Conservation (phyloP, 2,329 filamentous ascomycete genomes). For the Colletotrichum tamarilloi region DNA sequence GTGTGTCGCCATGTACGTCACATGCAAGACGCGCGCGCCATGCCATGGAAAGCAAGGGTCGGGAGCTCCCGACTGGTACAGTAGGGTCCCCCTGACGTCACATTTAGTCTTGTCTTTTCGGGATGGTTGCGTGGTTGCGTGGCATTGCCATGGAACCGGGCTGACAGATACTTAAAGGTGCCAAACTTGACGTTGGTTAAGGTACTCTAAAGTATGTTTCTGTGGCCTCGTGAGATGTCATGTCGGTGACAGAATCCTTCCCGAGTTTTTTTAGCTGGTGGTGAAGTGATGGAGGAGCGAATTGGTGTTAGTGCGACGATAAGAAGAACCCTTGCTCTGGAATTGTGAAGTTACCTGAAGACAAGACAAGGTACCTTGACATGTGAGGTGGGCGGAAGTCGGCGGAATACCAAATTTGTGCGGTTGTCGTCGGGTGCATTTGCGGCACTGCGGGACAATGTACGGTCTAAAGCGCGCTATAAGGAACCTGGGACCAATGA, state of each 20-base stretch:
- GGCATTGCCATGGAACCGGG: neutral
- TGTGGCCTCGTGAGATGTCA: neutral
- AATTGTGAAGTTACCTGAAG: too few relatives aligned
- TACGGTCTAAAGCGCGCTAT: neutral
- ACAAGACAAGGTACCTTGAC: too few relatives aligned
- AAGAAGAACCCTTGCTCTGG: neutral
- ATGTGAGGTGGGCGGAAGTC: neutral
- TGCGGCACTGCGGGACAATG: neutral
- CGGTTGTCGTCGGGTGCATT: neutral
- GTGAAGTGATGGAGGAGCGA: neutral
- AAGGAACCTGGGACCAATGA: neutral
- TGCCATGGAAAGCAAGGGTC: constrained; percentile 16
- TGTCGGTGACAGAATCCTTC: neutral
- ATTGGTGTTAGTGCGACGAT: neutral
- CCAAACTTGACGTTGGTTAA: neutral
- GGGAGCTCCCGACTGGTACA: constrained; percentile 32
- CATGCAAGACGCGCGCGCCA: constrained; percentile 21
- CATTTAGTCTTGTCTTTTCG: neutral
- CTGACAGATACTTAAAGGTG: neutral
- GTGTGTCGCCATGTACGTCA: constrained; percentile 24
- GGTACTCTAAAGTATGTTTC: neutral
- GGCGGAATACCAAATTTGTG: constrained; percentile 12
- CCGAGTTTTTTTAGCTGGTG: too few relatives aligned
- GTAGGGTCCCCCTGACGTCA: constrained; percentile 31
- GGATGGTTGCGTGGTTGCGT: neutral